Evolutionary conservation across 2,329 filamentous ascomycete genomes (phyloP).

Genomic region (Talaromyces sp.): DNA sequence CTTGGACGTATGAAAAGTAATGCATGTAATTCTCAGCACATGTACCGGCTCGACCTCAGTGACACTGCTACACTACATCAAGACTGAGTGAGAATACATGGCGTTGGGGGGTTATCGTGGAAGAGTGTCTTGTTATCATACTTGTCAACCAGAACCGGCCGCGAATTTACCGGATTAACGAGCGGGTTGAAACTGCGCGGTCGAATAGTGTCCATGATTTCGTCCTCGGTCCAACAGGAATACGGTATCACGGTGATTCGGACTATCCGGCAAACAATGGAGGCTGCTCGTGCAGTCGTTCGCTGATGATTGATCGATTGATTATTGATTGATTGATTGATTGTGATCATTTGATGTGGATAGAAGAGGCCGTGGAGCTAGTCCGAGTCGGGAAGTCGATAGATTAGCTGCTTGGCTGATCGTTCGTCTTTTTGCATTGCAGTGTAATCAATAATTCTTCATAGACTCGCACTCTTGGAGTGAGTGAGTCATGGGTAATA

Average conservation of each 20-base stretch:
- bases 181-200: slow-evolving; percentile 45
- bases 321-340: not conserved
- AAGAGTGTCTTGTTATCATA: slow-evolving; percentile 21
- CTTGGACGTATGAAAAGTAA: slow-evolving; percentile 3
- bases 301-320: not conserved
- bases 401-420: not conserved
- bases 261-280: too few relatives aligned
- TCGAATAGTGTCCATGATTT: slow-evolving; percentile 1
- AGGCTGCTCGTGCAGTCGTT: not conserved
- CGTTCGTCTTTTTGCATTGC: too few relatives aligned
- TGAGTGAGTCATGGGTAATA: too few relatives aligned
- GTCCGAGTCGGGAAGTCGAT: not conserved
- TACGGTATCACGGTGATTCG: not conserved
- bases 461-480: too few relatives aligned
- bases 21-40: not conserved
- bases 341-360: too few relatives aligned
- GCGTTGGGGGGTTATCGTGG: not conserved
- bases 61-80: not conserved
- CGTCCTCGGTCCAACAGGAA: not conserved
- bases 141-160: slow-evolving; percentile 49
- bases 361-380: not conserved
- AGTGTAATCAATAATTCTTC: too few relatives aligned
- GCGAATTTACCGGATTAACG: slow-evolving; percentile 46
- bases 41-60: not conserved
- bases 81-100: not conserved